Base-by-base conservation (phyloP, 306 rosid genomes). In the Quercus wislizeni region DNA sequence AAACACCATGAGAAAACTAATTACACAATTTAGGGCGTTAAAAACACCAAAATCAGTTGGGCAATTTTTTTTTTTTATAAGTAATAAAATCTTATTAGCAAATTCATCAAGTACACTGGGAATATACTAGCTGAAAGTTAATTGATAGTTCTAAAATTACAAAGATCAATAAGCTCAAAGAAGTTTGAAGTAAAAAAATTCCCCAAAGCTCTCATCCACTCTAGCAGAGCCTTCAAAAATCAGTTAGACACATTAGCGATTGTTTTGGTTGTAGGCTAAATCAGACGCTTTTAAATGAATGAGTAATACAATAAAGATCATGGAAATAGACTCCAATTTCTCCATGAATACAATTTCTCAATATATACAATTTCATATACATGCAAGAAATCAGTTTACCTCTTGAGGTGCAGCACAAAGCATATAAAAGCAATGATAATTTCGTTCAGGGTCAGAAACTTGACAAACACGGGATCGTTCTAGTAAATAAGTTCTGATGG, bases 361-460 rank as follows among this genome's bases (percentile, higher is more conserved):
- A 67, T 4, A 49, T 38, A 79, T n/a, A 23, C 13, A 55, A 58
- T 15, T 25, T 17, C 10, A 19, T 28, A 55, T n/a, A 58, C 43
- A 55, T 20, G 71, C 55, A 17, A 43, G 71, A 63, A 69, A 68
- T 61, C 15, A n/a, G 64, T 55, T 75, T 74, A 92, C 98, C 97
- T 92, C 97, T 78, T 84, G 2, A 43, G 98, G 93, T 79, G 97
- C 98, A 79, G 98, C 89, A 85, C 98, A 94, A 78, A 94, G 94
- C 98, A 94, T 94, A 81, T 94, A 94, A 88, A 94, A 94, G 86
- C 98, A 94, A 92, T 94, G 98, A 85, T 94, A 94, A 80, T 94
- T 94, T 84, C 98, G 85, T 90, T 94, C 98, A 10, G 98, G 98
- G 83, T 94, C 97, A 79, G 98, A 94, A 58, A 94, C 90, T 92